Conservation (phyloP, 352 stramenopile species). For the Thraustotheca clavata region DNA sequence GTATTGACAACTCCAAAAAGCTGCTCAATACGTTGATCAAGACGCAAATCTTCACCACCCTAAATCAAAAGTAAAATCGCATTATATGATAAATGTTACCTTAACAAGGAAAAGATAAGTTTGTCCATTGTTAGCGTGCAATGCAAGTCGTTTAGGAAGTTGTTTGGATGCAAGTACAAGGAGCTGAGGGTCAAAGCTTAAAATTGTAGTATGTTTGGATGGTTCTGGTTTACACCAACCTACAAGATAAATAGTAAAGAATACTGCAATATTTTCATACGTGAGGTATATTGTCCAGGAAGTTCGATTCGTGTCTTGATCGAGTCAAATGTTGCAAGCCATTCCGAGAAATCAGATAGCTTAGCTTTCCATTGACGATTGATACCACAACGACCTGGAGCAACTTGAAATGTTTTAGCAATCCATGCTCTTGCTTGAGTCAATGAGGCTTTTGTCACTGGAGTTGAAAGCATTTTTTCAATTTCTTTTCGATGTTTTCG, state of each 20-base stretch:
- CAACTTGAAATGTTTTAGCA: conserved; percentile 56
- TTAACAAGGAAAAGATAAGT: conserved; percentile 86
- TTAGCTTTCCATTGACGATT: conserved; percentile 73
- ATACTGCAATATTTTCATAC: conserved; percentile 31
- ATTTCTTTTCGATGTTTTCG: conserved; percentile 42
- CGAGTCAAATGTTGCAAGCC: conserved; percentile 78
- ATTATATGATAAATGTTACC: not conserved
- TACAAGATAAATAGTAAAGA: conserved; percentile 21
- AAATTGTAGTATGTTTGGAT: conserved; percentile 47
- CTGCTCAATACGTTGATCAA: conserved; percentile 89
- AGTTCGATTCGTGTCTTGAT: conserved; percentile 56
- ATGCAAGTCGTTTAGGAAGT: conserved; percentile 66
- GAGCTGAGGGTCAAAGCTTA: conserved; percentile 70
- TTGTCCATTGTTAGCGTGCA: conserved; percentile 75
- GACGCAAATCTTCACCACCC: conserved; percentile 83
- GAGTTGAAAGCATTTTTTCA: conserved; percentile 65
- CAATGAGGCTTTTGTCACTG: conserved; percentile 46
- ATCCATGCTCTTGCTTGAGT: conserved; percentile 58
- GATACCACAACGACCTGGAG: conserved; percentile 57
- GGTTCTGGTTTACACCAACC: conserved; percentile 67
- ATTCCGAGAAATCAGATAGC: conserved; percentile 77
- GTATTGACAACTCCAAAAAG: conserved; percentile 90
- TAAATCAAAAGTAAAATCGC: not conserved
- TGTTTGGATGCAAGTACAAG: conserved; percentile 78
- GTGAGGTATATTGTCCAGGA: conserved; percentile 63